Base-by-base conservation (phyloP, 2,329 filamentous ascomycete genomes). In the Hypoxylon sp. region DNA sequence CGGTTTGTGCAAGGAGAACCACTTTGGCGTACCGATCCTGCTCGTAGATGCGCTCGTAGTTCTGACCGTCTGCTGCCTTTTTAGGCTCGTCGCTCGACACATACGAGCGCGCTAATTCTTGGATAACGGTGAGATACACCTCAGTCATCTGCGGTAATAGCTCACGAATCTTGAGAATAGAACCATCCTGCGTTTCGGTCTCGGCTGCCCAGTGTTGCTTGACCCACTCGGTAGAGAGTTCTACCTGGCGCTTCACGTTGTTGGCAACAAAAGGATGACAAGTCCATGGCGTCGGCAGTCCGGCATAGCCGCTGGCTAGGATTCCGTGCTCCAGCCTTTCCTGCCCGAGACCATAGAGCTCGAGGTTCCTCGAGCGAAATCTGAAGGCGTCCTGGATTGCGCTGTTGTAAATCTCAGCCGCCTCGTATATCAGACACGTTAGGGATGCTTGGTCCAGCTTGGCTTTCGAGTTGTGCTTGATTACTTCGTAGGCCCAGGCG, bases 201-300 rank as follows among this genome's bases (percentile, higher is more conserved):
- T 70, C 51, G 13, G 65, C 61, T 9, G 67, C 55, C 27, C 77
- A 77, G 61, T 81, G 75, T 48, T 81, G 76, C 42, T 80, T 77
- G 3, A 83, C 75, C 83, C 83, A 86, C 55, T 81, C 78, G 21
- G 81, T 77, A 33, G 80, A 80, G 15, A 88, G 78, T 62, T 87
- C 83, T 20, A 84, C 77, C 13, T 88, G 78, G 15, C 85, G 83
- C 68, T 85, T 84, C 10, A 81, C 68, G 60, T 87, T 88, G 70
- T 87, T 87, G 47, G 85, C 82, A 52, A 87, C 78, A 62, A 81
- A 85, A 38, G 78, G 74, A 64, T 83, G 86, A 13, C 91, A 92
- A 0, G 93, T 97, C 95, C 95, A 99, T 40, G 93, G 90, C 58
- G 91, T 87, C 0, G 89, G 85, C 7, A 97, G 80, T 9, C 82